Base-by-base conservation (phyloP, 495 filamentous ascomycete genomes). In the Clavariopsis aquatica region DNA sequence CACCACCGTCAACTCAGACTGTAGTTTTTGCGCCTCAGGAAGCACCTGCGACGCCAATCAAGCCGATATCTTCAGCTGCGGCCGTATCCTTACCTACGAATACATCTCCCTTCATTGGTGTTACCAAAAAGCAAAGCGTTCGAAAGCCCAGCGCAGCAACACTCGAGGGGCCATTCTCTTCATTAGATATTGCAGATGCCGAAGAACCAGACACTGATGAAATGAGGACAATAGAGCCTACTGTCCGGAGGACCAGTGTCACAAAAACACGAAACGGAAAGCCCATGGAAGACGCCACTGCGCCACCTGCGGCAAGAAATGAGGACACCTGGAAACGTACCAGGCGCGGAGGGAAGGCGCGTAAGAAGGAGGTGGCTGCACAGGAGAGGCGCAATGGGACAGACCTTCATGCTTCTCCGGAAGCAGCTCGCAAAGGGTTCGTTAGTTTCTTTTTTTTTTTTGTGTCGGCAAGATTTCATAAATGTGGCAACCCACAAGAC, bases 1-100 rank as follows among this genome's bases (percentile, higher is more conserved):
- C 49, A n/a, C 52, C 54, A 23, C 19, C 53, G 23, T 28, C 45
- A 36, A 58, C 23, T 34, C 69, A 41, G 20, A 19, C 69, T 17
- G 19, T 56, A 10, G 24, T 68, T 8, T 19, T 56, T n/a, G 26
- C 57, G 19, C 70, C 73, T 1, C 65, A 64, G 22, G 72, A 75
- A 38, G 69, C 65, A 17, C 73, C 74, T 27, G 65, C 71, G 1
- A 76, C 73, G 23, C 73, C 75, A 15, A 68, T 72, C 51, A 76
- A 74, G 63, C 65, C 71, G 15, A 51, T 65, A 28, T 28, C 54
- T 7, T 26, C 70, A 36, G 67, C 68, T 7, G 63, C 66, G 17
- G 64, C 68, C 12, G 66, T 65, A 0, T 59, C 49, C 20, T 46
- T 73, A 41, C 73, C 73, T 2, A 26, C 38, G n/a, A 75, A 73